Percentiles rank a stretch among this genome's conserved stretches.
phyloP scores from a whole-genome alignment of 306 rosid genomes.

The Trifolium repens region DNA sequence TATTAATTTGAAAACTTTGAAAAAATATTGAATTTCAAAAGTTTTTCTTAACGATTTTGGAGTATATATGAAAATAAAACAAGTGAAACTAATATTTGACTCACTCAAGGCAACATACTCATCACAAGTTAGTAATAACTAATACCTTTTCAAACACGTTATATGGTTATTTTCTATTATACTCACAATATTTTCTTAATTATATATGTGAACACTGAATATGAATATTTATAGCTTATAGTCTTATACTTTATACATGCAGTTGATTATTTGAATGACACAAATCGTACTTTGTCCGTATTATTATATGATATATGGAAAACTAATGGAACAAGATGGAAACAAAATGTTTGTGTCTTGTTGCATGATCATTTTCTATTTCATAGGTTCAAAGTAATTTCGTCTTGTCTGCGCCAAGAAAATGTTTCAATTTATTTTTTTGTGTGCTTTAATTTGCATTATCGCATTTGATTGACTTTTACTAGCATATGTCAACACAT shows the following conservation, averaged over 20 bases:
- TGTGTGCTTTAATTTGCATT: background rate
- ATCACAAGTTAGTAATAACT: background rate
- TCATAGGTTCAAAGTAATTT: constrained; percentile 47
- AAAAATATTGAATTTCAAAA: constrained; percentile 43
- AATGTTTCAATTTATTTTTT: background rate
- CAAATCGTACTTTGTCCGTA: constrained; percentile 27
- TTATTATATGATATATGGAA: background rate
- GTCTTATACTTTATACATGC: constrained; percentile 1
- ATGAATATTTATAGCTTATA: background rate
- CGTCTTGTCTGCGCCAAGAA: constrained; percentile 22
- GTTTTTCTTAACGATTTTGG: background rate
- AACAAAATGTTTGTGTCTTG: constrained; percentile 1
- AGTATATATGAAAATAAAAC: background rate
- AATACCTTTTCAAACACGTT: constrained; percentile 46
- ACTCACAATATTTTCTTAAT: background rate
- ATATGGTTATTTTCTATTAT: background rate
- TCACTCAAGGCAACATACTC: constrained; percentile 40
- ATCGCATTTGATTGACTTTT: constrained; percentile 4
- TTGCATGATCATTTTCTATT: background rate
- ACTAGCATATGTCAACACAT: background rate
- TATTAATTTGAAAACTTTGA: constrained; percentile 39
- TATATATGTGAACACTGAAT: constrained; percentile 33
- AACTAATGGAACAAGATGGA: background rate
- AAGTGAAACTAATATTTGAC: constrained; percentile 36
- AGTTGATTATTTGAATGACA: constrained; percentile 37